Evolutionary conservation across 202 grass and related monocot genomes (phyloP).

Genomic region (Carex sylvatica): DNA sequence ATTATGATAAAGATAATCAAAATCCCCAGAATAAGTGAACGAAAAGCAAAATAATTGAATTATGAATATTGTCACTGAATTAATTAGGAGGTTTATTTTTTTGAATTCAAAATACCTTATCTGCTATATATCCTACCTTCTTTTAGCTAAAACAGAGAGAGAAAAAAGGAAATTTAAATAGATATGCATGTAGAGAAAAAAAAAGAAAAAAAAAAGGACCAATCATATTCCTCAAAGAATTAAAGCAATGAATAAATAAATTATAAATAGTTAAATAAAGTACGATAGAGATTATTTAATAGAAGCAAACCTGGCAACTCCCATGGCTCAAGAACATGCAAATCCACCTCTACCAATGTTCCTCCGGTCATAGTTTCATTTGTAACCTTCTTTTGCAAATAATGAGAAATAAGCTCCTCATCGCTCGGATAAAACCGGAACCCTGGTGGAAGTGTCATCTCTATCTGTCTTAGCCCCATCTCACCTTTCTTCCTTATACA

Average conservation of each 20-base stretch:
- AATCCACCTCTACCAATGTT: constrained; percentile 88
- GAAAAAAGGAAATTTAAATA: background rate
- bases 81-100: background rate
- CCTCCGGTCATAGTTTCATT: constrained; percentile 46
- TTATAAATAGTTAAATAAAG: background rate
- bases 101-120: background rate
- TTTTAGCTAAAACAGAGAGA: background rate
- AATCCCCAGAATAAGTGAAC: background rate
- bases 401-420: constrained; percentile 89
- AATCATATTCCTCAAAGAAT: background rate
- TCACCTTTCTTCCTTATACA: constrained; percentile 3
- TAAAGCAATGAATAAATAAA: background rate
- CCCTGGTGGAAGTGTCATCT: constrained; percentile 75
- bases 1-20: background rate
- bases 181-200: background rate
- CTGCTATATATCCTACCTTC: no score
- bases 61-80: background rate
- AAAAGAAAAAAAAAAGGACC: background rate
- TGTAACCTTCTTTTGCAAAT: constrained; percentile 73
- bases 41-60: background rate
- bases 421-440: constrained; percentile 88
- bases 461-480: constrained; percentile 84
- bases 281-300: background rate
- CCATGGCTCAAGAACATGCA: constrained; percentile 88
- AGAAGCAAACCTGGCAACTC: constrained; percentile 69